Evolutionary conservation across 2,329 filamentous ascomycete species (phyloP).

Genomic region (Lachnellula arida): DNA sequence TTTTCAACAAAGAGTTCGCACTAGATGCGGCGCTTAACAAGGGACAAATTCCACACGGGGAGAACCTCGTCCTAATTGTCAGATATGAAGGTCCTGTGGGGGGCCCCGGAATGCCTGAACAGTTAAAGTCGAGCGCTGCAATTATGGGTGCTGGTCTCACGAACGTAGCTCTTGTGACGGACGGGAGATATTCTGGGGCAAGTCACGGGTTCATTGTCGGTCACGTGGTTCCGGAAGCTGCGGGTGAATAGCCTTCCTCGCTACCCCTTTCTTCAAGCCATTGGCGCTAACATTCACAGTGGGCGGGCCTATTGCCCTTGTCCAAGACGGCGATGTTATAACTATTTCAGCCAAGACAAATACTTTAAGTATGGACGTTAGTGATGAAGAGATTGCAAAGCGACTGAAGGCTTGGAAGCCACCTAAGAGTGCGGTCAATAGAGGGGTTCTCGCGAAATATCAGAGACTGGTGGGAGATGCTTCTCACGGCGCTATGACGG

Average conservation of each 20-base stretch:
- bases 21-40: constrained; percentile 70
- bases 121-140: constrained; percentile 80
- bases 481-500: constrained; percentile 85
- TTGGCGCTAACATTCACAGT: constrained; percentile 35
- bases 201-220: constrained; percentile 92
- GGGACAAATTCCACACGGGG: constrained; percentile 63
- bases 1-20: constrained; percentile 81
- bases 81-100: constrained; percentile 92
- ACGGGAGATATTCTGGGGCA: constrained; percentile 84
- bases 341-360: constrained; percentile 84
- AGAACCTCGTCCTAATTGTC: constrained; percentile 85
- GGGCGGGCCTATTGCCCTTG: constrained; percentile 82
- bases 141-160: constrained; percentile 88
- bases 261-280: neutral
- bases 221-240: constrained; percentile 87
- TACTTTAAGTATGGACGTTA: constrained; percentile 58
- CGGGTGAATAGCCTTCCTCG: constrained; percentile 31
- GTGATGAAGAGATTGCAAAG: constrained; percentile 64
- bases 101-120: constrained; percentile 94
- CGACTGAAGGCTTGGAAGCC: constrained; percentile 64
- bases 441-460: constrained; percentile 88
- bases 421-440: constrained; percentile 67
- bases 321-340: constrained; percentile 73
- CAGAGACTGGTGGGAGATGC: constrained; percentile 83
- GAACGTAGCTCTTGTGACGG: constrained; percentile 87